Conservation (phyloP, 2,329 filamentous ascomycete genomes). For the Aureobasidium sp. region DNA sequence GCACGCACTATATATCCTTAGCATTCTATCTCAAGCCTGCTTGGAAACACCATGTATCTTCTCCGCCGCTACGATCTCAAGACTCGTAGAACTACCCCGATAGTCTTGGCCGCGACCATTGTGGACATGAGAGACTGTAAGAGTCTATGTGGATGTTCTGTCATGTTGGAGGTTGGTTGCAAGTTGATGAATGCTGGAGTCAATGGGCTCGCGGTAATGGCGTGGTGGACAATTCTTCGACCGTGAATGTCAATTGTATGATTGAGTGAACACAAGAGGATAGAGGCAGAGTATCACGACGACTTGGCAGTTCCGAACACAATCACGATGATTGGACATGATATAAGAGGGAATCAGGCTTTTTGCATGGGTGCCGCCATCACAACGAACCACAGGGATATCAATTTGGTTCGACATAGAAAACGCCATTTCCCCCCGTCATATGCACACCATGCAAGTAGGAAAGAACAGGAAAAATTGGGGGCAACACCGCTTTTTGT, state of each 20-base stretch:
- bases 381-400: conserved; percentile 5
- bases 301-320: too few species aligned
- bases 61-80: background rate
- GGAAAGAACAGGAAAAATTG: background rate
- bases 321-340: too few species aligned
- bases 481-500: conserved; percentile 8
- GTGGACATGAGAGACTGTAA: background rate
- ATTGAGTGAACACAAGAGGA: background rate
- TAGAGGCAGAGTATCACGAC: background rate
- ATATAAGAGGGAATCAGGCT: background rate
- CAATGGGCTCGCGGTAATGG: too few species aligned
- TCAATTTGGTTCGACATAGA: background rate
- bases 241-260: too few species aligned
- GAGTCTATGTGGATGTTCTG: too few species aligned
- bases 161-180: too few species aligned
- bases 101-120: too few species aligned
- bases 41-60: background rate
- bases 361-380: conserved; percentile 8
- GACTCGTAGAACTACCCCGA: background rate
- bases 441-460: background rate
- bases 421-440: background rate
- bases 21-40: background rate
- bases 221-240: too few species aligned
- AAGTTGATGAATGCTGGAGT: too few species aligned
- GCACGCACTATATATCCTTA: background rate